phyloP scores from a whole-genome alignment of 75 land plant genomes.

The Selaginella tamariscina region DNA sequence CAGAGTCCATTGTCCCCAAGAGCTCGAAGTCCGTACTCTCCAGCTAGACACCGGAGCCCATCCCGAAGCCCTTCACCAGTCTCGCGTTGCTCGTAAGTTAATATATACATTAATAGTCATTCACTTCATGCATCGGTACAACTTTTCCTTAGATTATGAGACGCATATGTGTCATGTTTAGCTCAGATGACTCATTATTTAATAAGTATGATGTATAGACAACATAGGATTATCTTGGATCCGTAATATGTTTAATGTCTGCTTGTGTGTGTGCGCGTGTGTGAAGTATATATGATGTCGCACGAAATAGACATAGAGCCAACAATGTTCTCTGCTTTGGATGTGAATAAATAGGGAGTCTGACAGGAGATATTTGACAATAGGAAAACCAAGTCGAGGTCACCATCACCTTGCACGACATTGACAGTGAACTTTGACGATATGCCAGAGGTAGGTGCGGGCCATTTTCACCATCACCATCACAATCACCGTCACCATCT shows the following conservation, averaged over 20 bases:
- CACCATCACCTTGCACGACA: constrained; percentile 5
- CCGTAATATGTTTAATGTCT: not conserved
- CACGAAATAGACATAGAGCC: no score
- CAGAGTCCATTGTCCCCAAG: not conserved
- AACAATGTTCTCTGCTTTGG: not conserved
- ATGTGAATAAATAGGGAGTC: not conserved
- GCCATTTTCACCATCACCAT: not conserved
- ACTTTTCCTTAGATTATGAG: not conserved
- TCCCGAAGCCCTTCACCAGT: not conserved
- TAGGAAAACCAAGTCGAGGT: constrained; percentile 1
- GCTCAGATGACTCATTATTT: no score
- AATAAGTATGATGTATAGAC: no score
- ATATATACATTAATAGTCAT: not conserved
- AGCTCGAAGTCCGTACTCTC: not conserved
- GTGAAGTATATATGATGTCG: not conserved
- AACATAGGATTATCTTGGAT: not conserved
- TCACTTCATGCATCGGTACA: not conserved
- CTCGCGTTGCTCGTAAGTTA: not conserved
- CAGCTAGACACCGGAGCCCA: not conserved
- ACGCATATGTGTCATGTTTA: no score
- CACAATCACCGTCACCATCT: no score
- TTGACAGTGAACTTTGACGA: constrained; percentile 7
- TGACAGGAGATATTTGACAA: not conserved
- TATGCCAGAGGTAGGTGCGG: not conserved
- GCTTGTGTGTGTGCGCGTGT: not conserved